Evolutionary conservation across 495 filamentous ascomycete species (phyloP), one percentile per base, ranked within the genome.

Genomic region (Aspergillus nidulans): DNA sequence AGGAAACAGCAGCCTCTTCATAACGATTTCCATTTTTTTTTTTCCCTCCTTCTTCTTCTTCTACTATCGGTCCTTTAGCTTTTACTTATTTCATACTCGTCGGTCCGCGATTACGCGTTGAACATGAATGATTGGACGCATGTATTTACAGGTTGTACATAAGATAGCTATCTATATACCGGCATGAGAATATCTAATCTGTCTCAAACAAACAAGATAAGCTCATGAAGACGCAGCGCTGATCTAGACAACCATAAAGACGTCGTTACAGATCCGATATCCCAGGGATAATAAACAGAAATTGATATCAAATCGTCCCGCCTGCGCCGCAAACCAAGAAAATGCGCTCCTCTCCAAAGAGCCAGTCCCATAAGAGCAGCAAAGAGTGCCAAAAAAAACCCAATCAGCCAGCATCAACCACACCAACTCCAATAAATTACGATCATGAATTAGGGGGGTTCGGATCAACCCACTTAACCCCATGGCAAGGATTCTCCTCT

Each of bases 401-500:
- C 6, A 39, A 18, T 3, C 36, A 39, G 3, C n/a, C n/a, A 39
- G 36, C 18, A 10, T 10, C 4, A 5, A 5, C 18, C 36, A 16
- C 36, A 39, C 36, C 36, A 16, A 5, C 23, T 26, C 28, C 39
- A 58, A 43, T 47, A 41, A 6, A 6, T n/a, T n/a, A n/a, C n/a
- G 30, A 12, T 34, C 30, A 34, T 34, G 30, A 34, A 34, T 34
- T 12, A 6, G 30, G 30, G 8, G 30, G 8, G 8, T 12, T 34
- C 18, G 40, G 23, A 10, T 53, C 23, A 25, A 58, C 56, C 59
- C 59, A 62, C 45, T 55, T 34, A 15, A 53, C 55, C 8, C 19
- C 25, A 3, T 47, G 6, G 32, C 59, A 62, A 4, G 20, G 26
- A 47, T 62, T 20, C 6, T 51, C 47, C 19, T 48, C 52, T n/a